Evolutionary conservation across 2,329 filamentous ascomycete species (phyloP).

Genomic region (Blumeria graminis): DNA sequence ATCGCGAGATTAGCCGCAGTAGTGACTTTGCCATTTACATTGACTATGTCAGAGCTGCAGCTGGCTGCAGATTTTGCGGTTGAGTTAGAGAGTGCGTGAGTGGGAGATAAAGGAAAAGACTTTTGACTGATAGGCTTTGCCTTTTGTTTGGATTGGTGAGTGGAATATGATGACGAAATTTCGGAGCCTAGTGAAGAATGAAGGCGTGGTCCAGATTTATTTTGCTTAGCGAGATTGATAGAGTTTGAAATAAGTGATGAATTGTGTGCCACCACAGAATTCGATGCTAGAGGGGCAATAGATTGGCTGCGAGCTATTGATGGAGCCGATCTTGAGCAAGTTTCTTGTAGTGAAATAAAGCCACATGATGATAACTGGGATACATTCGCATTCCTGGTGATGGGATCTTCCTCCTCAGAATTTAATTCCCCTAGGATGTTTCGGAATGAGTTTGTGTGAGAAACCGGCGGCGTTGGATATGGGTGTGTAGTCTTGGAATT

Average conservation of each 20-base stretch:
- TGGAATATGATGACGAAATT: slow-evolving; percentile 32
- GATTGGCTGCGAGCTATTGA: slow-evolving; percentile 21
- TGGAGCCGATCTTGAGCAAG: slow-evolving; percentile 20
- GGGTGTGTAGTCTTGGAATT: slow-evolving; percentile 14
- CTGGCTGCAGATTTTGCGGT: slow-evolving; percentile 25
- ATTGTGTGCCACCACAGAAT: slow-evolving; percentile 42
- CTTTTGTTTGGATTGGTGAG: slow-evolving; percentile 62
- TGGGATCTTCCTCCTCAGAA: slow-evolving; percentile 16
- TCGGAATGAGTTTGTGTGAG: slow-evolving; percentile 22
- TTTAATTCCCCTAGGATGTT: slow-evolving; percentile 20
- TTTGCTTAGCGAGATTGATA: slow-evolving; percentile 24
- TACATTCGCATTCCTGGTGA: background rate
- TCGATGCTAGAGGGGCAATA: slow-evolving; percentile 35
- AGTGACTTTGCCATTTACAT: slow-evolving; percentile 20
- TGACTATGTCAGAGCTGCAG: slow-evolving; percentile 13
- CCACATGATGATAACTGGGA: slow-evolving; percentile 9
- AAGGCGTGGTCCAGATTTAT: slow-evolving; percentile 28
- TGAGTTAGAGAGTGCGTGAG: slow-evolving; percentile 46
- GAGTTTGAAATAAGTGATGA: slow-evolving; percentile 31
- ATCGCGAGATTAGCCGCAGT: slow-evolving; percentile 12
- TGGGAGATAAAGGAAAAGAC: slow-evolving; percentile 81
- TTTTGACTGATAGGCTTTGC: slow-evolving; percentile 51
- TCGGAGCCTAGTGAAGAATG: slow-evolving; percentile 22
- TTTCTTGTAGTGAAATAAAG: slow-evolving; percentile 18
- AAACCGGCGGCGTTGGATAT: slow-evolving; percentile 35